A percentile compares a stretch with the other conserved stretches of the same genome.
Evolutionary conservation across 192 early-diverging fungal species (phyloP).

Genomic region (Mortierella claussenii): DNA sequence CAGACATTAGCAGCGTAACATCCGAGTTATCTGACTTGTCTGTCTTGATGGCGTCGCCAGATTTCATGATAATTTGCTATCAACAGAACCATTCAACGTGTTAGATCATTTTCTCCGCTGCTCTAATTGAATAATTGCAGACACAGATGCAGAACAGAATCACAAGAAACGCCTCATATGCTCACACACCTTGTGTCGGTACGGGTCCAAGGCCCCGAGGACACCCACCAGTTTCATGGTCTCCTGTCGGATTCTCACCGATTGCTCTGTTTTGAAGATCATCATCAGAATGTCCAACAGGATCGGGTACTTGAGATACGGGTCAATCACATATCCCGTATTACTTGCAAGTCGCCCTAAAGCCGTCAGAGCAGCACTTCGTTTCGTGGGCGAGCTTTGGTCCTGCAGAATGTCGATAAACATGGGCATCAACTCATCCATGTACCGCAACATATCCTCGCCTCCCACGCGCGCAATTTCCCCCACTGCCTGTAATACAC

Average conservation of each 20-base stretch:
- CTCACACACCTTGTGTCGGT: conserved; percentile 64
- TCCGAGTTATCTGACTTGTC: conserved; percentile 63
- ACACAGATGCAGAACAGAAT: neutral
- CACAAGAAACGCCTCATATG: neutral
- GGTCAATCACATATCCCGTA: conserved; percentile 89
- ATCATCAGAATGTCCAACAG: conserved; percentile 81
- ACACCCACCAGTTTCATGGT: conserved; percentile 92
- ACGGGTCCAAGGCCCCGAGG: conserved; percentile 95
- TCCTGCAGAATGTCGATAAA: conserved; percentile 92
- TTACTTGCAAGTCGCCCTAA: conserved; percentile 85
- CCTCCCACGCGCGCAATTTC: conserved; percentile 85
- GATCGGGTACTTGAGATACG: conserved; percentile 88
- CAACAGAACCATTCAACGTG: no score
- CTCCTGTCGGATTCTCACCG: conserved; percentile 76
- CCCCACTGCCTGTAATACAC: conserved; percentile 80
- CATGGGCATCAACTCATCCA: conserved; percentile 84
- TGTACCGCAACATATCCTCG: conserved; percentile 80
- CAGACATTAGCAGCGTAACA: conserved; percentile 64
- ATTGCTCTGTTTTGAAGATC: conserved; percentile 87
- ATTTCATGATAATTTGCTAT: conserved; percentile 58
- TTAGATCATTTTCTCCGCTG: no score
- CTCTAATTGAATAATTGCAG: no score
- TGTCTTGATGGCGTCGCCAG: conserved; percentile 55
- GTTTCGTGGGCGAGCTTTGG: conserved; percentile 81
- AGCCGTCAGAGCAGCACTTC: conserved; percentile 87